These are phyloP conservation scores for Apiospora sp. DNA, from an alignment of 2,329 filamentous ascomycete genomes.

Conservation along the genomic window DNA sequence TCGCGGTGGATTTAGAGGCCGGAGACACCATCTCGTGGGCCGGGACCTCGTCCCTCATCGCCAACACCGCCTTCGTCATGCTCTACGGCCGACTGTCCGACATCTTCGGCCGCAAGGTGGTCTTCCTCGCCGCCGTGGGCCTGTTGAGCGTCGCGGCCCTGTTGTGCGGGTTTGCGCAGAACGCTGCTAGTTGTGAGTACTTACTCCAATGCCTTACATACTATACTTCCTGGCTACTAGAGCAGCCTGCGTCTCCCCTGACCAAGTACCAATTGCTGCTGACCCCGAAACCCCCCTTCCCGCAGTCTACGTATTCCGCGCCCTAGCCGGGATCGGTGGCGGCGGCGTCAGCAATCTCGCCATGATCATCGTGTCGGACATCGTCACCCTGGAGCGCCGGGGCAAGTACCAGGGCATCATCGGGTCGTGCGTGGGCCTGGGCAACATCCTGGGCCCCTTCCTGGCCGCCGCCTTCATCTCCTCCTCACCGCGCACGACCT, in stretches of 20 bases:
- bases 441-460: slow-evolving; percentile 56
- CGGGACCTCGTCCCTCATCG: slow-evolving; percentile 48
- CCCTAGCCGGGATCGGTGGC: slow-evolving; percentile 45
- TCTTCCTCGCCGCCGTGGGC: slow-evolving; percentile 40
- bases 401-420: slow-evolving; percentile 52
- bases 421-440: slow-evolving; percentile 51
- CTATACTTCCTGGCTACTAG: too few species aligned
- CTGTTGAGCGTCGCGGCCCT: slow-evolving; percentile 43
- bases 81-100: slow-evolving; percentile 77
- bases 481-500: slow-evolving; percentile 39
- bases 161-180: slow-evolving; percentile 43
- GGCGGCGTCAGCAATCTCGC: slow-evolving; percentile 46
- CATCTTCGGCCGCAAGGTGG: slow-evolving; percentile 49
- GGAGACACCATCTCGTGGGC: slow-evolving; percentile 45
- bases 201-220: background rate
- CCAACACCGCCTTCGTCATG: slow-evolving; percentile 73
- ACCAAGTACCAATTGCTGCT: too few species aligned
- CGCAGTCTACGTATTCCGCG: slow-evolving; percentile 45
- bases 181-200: slow-evolving; percentile 33
- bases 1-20: slow-evolving; percentile 42
- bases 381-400: slow-evolving; percentile 45
- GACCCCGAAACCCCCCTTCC: background rate
- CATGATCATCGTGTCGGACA: slow-evolving; percentile 49
- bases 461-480: slow-evolving; percentile 52
- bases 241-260: too few species aligned